Base-by-base conservation (phyloP, 495 filamentous ascomycete genomes). In the Daldinia grandis region DNA sequence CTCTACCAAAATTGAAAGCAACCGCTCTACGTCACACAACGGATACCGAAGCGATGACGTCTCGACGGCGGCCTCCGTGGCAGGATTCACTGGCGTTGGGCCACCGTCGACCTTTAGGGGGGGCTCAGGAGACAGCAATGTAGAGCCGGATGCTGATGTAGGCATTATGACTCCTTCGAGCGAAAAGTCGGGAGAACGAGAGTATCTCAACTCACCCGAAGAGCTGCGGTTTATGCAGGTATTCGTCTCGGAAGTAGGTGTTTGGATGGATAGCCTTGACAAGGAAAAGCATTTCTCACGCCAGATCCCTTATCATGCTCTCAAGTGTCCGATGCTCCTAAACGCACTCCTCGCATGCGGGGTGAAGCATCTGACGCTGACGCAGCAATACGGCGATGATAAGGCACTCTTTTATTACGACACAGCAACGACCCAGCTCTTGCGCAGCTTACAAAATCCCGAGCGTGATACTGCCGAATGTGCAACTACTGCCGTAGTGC, bases 201-300 rank as follows among this genome's bases (percentile, higher is more conserved):
- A 85, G 19, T 91, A 85, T 68, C 81, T 98, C 27, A 87, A 86
- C 63, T 86, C 86, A 14, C 87, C 89, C 2, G 91, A 97, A 50
- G 92, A 97, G 76, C 85, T 93, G 1, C 83, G 89, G 42, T 92
- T 93, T 72, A 92, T 99, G 88, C 93, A 96, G 76, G 88, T 92
- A 0, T 99, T 97, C 76, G 89, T 95, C 27, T 93, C 97, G 73
- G 92, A 97, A 70, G 91, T 99, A 15, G 94, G 92, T 3, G 78
- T 92, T 17, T 97, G 95, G 92, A 95, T 99, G 93, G 95, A 98
- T 77, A 92, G 88, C 53, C 87, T 97, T 82, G 92, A 97, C 81
- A 85, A 87, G 30, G 84, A 87, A 74, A 96, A 97, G 82, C 92
- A 98, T 86, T 99, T 98, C 76, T 91, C 92, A 28, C 87, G 90